phyloP scores from a whole-genome alignment of 1,284 basidiomycete species.

The Ustilago loliicola region DNA sequence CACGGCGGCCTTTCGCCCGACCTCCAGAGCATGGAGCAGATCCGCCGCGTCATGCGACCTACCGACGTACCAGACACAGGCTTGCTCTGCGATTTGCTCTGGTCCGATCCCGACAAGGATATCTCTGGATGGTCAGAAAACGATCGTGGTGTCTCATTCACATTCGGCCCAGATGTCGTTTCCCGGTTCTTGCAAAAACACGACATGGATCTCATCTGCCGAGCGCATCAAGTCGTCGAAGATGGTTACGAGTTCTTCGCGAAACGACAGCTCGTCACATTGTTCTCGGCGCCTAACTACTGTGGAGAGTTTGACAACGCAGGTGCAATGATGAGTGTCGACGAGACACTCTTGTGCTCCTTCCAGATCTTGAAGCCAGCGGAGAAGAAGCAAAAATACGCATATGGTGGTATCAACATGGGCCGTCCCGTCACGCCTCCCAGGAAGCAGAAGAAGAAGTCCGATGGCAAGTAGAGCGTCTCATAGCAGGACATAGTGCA shows the following conservation, averaged over 20 bases:
- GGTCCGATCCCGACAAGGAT: conserved; percentile 99
- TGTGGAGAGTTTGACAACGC: conserved; percentile 99
- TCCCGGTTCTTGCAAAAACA: conserved; percentile 97
- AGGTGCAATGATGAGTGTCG: conserved; percentile 99
- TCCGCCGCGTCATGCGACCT: conserved; percentile 97
- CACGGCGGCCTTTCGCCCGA: conserved; percentile 94
- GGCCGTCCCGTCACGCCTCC: conserved; percentile 75
- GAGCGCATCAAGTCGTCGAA: conserved; percentile 99
- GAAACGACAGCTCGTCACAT: conserved; percentile 93
- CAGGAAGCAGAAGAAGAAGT: conserved; percentile 74
- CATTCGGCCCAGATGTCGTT: conserved; percentile 98
- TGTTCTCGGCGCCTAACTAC: conserved; percentile 98
- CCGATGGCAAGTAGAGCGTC: conserved; percentile 63
- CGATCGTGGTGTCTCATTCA: conserved; percentile 96
- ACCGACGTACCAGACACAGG: conserved; percentile 99
- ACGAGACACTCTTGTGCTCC: conserved; percentile 95
- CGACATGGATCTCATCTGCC: conserved; percentile 99
- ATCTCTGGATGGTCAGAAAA: conserved; percentile 99
- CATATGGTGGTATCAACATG: conserved; percentile 71
- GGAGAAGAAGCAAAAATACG: conserved; percentile 93
- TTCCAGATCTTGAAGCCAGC: conserved; percentile 97
- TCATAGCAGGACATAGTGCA: conserved; percentile 8
- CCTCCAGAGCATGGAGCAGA: conserved; percentile 99
- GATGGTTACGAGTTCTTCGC: conserved; percentile 99
- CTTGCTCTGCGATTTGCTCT: conserved; percentile 95